A percentile compares a stretch with the other conserved stretches of the same genome.
Evolutionary conservation across 2,329 filamentous ascomycete genomes (phyloP).

Genomic region (Hypoxylon sp.): DNA sequence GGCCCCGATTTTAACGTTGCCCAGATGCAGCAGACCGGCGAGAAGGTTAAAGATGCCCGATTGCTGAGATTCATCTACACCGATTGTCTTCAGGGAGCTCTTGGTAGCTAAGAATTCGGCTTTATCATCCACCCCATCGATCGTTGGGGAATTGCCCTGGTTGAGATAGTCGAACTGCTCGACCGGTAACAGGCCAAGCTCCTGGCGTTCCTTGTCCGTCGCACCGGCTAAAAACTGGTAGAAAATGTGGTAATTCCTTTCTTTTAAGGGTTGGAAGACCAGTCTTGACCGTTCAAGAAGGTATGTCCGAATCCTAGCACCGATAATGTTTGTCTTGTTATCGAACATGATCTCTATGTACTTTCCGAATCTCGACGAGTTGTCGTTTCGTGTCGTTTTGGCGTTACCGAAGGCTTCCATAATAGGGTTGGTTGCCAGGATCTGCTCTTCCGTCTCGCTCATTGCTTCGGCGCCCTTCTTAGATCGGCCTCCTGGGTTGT

Average conservation of each 20-base stretch:
- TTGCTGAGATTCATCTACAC: constrained; percentile 81
- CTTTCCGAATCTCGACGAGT: constrained; percentile 98
- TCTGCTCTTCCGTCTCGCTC: constrained; percentile 98
- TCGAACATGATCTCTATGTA: constrained; percentile 99
- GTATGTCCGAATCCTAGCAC: constrained; percentile 96
- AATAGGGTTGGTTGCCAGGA: constrained; percentile 97
- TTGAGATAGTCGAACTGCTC: constrained; percentile 97
- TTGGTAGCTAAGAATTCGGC: constrained; percentile 92
- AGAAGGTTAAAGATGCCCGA: constrained; percentile 89
- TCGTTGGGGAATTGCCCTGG: constrained; percentile 89
- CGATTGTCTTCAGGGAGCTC: constrained; percentile 88
- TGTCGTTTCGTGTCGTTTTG: constrained; percentile 99
- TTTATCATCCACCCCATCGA: constrained; percentile 95
- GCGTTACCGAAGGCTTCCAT: constrained; percentile 99
- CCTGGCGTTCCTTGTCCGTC: constrained; percentile 83
- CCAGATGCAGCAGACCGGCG: constrained; percentile 91
- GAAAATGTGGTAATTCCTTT: constrained; percentile 99
- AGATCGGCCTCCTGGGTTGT: constrained; percentile 81
- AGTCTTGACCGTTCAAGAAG: constrained; percentile 93
- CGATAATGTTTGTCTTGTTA: constrained; percentile 93
- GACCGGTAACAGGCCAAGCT: constrained; percentile 81
- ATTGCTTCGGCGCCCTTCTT: constrained; percentile 84
- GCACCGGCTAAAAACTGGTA: constrained; percentile 96
- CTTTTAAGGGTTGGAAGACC: constrained; percentile 96
- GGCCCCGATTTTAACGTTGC: constrained; percentile 95